These are phyloP conservation scores for Theileria orientalis DNA, from an alignment of 169 alveolate genomes.

Conservation along the genomic window DNA sequence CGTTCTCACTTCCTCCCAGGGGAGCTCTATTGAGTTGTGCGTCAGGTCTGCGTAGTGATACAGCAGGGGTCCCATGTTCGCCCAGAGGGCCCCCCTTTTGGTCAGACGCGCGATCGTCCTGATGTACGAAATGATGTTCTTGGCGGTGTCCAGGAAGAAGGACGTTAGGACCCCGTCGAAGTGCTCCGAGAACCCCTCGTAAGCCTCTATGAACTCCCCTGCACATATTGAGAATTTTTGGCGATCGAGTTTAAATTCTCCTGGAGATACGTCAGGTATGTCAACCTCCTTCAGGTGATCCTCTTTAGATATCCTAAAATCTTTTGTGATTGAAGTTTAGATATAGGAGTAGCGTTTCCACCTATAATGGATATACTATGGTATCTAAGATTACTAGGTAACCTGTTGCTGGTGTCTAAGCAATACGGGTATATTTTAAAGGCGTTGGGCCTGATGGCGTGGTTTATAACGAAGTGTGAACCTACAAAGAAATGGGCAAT, in stretches of 20 bases:
- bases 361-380: too few species aligned
- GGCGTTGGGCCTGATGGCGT: conserved; percentile 65
- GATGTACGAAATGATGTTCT: conserved; percentile 91
- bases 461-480: conserved; percentile 82
- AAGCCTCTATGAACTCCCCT: conserved; percentile 95
- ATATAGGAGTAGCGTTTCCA: too few species aligned
- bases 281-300: conserved; percentile 83
- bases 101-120: conserved; percentile 89
- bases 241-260: conserved; percentile 49
- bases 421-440: conserved; percentile 81
- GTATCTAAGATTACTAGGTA: not conserved
- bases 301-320: conserved; percentile 78
- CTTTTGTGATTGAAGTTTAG: not conserved
- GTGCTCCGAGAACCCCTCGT: conserved; percentile 61
- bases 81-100: conserved; percentile 93
- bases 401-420: conserved; percentile 75
- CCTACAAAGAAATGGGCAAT: conserved; percentile 68
- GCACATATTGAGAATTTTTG: conserved; percentile 94
- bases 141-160: conserved; percentile 97
- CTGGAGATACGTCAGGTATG: conserved; percentile 93
- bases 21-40: conserved; percentile 89
- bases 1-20: conserved; percentile 89
- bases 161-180: conserved; percentile 95
- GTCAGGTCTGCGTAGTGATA: conserved; percentile 93
- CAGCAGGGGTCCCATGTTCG: conserved; percentile 96